Conservation (phyloP, 139 green algal genomes). For the Zygnema circumcarinatum region DNA sequence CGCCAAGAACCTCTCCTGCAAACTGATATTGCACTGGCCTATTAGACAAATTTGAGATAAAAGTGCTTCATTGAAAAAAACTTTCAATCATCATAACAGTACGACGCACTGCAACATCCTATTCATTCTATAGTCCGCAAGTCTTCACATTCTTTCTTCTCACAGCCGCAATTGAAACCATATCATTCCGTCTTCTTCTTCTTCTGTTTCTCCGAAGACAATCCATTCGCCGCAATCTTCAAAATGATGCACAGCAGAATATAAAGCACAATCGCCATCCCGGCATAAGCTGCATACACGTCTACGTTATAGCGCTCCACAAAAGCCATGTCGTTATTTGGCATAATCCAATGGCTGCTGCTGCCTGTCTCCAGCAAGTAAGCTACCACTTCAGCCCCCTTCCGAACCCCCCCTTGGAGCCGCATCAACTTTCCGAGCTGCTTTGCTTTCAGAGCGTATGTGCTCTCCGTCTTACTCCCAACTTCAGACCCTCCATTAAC, state of each 20-base stretch:
- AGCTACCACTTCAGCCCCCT: neutral
- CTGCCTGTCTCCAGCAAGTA: neutral
- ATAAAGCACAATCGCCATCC: neutral
- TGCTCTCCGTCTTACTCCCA: neutral
- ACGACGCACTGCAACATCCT: too few relatives aligned
- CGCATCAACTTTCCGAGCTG: neutral
- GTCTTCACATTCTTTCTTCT: too few relatives aligned
- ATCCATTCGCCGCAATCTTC: neutral
- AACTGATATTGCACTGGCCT: too few relatives aligned
- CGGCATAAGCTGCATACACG: neutral
- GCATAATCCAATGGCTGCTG: neutral
- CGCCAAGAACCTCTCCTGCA: too few relatives aligned
- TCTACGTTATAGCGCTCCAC: neutral
- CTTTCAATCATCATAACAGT: too few relatives aligned
- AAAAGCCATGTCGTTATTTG: neutral
- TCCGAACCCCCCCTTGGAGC: conserved; percentile 11
- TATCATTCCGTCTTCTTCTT: neutral
- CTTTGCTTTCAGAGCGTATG: conserved; percentile 1
- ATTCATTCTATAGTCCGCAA: too few relatives aligned
- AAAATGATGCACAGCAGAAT: neutral
- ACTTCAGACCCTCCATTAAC: neutral
- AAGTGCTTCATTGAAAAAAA: too few relatives aligned
- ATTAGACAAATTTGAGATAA: too few relatives aligned
- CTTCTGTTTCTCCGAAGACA: neutral
- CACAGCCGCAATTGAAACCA: too few relatives aligned